A percentile compares a stretch with the other conserved stretches of the same genome.
Conservation (phyloP, 208 protist genomes). For the Acanthamoeba divionensis region DNA sequence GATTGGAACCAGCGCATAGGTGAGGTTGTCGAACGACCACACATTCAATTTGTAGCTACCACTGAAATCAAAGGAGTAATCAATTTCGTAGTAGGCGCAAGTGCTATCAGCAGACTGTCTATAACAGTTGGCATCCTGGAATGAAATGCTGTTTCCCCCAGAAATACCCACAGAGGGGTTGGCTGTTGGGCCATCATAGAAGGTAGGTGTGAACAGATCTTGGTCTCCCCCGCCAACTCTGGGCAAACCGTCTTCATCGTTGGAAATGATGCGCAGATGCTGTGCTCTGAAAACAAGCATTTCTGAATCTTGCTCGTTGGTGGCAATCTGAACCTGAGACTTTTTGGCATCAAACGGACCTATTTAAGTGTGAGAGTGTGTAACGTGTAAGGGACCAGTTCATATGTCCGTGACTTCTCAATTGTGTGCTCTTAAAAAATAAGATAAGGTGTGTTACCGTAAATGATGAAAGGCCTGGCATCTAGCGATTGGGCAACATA, state of each 20-base stretch:
- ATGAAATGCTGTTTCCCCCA: background rate
- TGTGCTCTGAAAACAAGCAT: background rate
- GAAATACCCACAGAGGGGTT: background rate
- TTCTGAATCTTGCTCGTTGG: background rate
- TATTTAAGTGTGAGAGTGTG: background rate
- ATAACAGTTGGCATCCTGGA: background rate
- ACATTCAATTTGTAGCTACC: conserved; percentile 15
- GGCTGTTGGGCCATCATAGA: background rate
- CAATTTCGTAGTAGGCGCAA: conserved; percentile 30
- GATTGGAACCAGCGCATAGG: background rate
- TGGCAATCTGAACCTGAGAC: background rate
- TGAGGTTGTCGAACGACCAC: background rate
- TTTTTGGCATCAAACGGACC: background rate
- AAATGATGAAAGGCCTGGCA: background rate
- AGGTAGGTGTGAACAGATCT: background rate
- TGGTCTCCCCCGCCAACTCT: background rate
- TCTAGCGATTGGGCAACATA: background rate
- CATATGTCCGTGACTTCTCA: background rate
- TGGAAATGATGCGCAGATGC: background rate
- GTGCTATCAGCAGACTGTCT: background rate
- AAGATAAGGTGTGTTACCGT: background rate
- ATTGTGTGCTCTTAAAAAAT: background rate
- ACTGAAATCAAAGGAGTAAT: background rate
- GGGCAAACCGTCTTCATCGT: background rate
- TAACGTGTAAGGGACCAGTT: background rate